Conservation (phyloP, 2,329 filamentous ascomycete species). For the Neofusicoccum cordaticola region DNA sequence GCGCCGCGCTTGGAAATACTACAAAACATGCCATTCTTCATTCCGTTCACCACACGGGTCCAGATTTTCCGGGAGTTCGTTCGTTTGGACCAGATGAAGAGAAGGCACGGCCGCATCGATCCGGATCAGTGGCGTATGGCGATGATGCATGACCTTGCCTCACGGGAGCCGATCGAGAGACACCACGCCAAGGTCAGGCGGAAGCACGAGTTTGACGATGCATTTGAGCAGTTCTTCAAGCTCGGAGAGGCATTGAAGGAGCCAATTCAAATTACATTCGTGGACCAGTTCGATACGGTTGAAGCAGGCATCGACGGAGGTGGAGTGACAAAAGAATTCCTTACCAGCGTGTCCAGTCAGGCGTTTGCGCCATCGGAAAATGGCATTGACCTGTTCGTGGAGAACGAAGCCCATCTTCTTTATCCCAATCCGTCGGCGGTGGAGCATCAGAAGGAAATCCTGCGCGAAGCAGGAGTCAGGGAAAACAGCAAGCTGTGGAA, state of each 20-base stretch:
- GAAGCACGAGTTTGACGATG: slow-evolving; percentile 79
- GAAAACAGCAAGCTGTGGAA: slow-evolving; percentile 59
- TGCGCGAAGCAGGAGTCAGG: slow-evolving; percentile 52
- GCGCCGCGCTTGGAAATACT: slow-evolving; percentile 86
- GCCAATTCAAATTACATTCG: slow-evolving; percentile 93
- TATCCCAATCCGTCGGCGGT: slow-evolving; percentile 82
- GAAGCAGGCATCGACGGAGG: slow-evolving; percentile 97
- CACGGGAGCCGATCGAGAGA: slow-evolving; percentile 37
- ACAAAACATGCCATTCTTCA: slow-evolving; percentile 94
- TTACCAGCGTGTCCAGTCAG: slow-evolving; percentile 82
- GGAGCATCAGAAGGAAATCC: slow-evolving; percentile 63
- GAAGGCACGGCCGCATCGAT: slow-evolving; percentile 67
- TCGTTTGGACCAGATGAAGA: slow-evolving; percentile 71
- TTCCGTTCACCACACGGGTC: slow-evolving; percentile 88
- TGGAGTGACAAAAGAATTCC: slow-evolving; percentile 94
- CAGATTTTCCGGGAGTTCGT: slow-evolving; percentile 93
- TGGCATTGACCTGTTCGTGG: slow-evolving; percentile 65
- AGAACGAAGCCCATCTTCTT: slow-evolving; percentile 80
- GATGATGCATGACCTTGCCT: slow-evolving; percentile 36
- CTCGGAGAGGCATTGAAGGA: slow-evolving; percentile 85
- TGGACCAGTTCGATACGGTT: slow-evolving; percentile 80
- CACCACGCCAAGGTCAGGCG: slow-evolving; percentile 78
- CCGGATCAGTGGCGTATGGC: slow-evolving; percentile 71
- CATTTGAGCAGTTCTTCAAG: slow-evolving; percentile 76
- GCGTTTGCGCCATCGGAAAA: slow-evolving; percentile 65